Evolutionary conservation across 1,139 yeast genomes (phyloP), one percentile per base, ranked within the genome.

Genomic region (Debaryomycetaceae sp.): DNA sequence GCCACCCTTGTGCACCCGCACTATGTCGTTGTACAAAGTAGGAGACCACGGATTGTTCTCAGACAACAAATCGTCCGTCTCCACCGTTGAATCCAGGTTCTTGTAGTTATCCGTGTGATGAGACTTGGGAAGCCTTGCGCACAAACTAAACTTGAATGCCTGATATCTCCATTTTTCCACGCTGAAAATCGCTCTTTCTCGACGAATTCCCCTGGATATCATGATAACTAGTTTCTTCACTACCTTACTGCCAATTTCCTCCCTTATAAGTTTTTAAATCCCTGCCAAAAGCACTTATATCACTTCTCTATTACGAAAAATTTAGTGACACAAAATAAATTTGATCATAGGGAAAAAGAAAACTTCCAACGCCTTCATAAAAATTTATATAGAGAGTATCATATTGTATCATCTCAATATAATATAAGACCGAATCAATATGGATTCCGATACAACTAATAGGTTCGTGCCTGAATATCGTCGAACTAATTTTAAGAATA

Each of bases 391-490:
- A 24, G 11, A 17, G 30, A 18, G 9, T 9, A 17, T 30, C 26
- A 33, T 18, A 33, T 18, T 18, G 9, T 9, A 17, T 30, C 26
- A 33, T 18, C 15, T 18, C 22, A 18, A 11, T 15, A 15, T 32
- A 32, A 17, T 19, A 14, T 15, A 17, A 15, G 17, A 32, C 18
- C 29, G 26, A 22, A 33, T 28, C 15, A 48, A 34, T 38, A 86
- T 86, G 94, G 91, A 84, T 59, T 69, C 87, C 39, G 92, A 87
- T 56, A 77, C 92, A 38, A 81, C 95, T 42, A 76, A 78, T 54
- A 83, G 92, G 69, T 92, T 87, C 65, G 87, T 92, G 45, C 98
- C 98, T 37, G 98, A 92, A 66, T 94, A 92, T 65, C 88, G 98
- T 67, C 88, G 97, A 67, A 89, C 98, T 38, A 88, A 86, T 61